These are phyloP conservation scores for Sporothrix dimorphospora DNA, from an alignment of 2,329 filamentous ascomycete species.

Conservation along the genomic window DNA sequence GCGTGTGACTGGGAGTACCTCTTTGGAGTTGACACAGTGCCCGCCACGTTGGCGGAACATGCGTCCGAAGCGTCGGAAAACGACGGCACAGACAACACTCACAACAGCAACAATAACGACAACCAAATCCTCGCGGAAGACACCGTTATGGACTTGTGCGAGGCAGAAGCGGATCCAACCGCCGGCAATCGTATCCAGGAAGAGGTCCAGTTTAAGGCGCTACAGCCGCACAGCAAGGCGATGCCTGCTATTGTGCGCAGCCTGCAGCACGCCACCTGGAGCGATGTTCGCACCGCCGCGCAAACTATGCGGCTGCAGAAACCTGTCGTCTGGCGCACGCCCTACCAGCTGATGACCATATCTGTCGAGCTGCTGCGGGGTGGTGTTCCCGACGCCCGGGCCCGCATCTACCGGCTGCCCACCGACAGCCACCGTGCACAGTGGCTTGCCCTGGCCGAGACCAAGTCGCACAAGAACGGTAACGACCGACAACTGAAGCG, in stretches of 20 bases:
- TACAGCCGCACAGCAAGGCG: not conserved
- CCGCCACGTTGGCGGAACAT: not conserved
- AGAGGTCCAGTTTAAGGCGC: constrained; percentile 29
- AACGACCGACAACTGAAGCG: constrained; percentile 9
- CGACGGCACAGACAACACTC: not conserved
- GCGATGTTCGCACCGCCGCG: constrained; percentile 39
- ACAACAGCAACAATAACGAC: not conserved
- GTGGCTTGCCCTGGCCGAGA: constrained; percentile 65
- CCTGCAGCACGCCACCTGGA: constrained; percentile 33
- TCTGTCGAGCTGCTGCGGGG: constrained; percentile 68
- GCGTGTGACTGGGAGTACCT: constrained; percentile 80
- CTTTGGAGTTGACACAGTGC: constrained; percentile 42
- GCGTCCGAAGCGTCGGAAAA: not conserved
- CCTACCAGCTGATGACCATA: constrained; percentile 57
- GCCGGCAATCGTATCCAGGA: constrained; percentile 12
- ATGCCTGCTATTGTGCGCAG: constrained; percentile 27
- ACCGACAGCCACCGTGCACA: constrained; percentile 51
- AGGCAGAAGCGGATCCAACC: not conserved
- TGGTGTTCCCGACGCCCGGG: constrained; percentile 71
- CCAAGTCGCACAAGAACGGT: not conserved
- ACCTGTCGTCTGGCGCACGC: constrained; percentile 31
- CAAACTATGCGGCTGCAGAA: constrained; percentile 37
- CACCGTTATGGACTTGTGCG: constrained; percentile 20
- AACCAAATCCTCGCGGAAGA: not conserved
- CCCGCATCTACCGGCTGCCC: constrained; percentile 88